phyloP scores from a whole-genome alignment of 225 moss, liverwort and hornwort species.

The Pseudoscleropodium purum region DNA sequence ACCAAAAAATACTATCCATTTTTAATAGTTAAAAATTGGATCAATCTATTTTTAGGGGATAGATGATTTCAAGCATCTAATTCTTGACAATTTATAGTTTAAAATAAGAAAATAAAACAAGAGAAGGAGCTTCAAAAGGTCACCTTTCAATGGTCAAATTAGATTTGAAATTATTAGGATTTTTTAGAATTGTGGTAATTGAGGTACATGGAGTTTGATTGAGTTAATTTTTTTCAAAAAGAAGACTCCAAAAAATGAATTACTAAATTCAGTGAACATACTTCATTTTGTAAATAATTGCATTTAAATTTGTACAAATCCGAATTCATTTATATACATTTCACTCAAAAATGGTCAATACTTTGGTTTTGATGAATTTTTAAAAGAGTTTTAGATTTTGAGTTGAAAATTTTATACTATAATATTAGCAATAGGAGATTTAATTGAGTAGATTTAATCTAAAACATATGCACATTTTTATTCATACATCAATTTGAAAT shows the following conservation, averaged over 20 bases:
- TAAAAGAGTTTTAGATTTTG: background rate
- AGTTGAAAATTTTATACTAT: no score
- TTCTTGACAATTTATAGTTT: background rate
- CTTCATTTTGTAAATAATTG: no score
- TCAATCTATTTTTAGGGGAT: fast-evolving
- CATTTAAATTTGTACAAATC: background rate
- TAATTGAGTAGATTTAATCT: fast-evolving
- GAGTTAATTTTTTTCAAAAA: no score
- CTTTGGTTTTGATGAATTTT: fast-evolving
- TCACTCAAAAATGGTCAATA: background rate
- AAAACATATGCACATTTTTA: fast-evolving
- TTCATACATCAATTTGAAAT: background rate
- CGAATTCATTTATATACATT: background rate
- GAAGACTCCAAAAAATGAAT: no score
- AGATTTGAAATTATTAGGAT: background rate
- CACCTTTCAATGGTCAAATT: fast-evolving
- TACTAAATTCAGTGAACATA: no score
- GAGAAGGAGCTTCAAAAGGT: background rate
- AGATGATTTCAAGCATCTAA: background rate
- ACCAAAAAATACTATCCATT: background rate
- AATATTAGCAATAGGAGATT: background rate
- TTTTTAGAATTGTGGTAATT: background rate
- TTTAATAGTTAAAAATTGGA: fast-evolving
- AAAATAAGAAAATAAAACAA: background rate
- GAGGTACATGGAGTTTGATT: no score